phyloP scores from a whole-genome alignment of 768 basidiomycete genomes.

The Suillus plorans region DNA sequence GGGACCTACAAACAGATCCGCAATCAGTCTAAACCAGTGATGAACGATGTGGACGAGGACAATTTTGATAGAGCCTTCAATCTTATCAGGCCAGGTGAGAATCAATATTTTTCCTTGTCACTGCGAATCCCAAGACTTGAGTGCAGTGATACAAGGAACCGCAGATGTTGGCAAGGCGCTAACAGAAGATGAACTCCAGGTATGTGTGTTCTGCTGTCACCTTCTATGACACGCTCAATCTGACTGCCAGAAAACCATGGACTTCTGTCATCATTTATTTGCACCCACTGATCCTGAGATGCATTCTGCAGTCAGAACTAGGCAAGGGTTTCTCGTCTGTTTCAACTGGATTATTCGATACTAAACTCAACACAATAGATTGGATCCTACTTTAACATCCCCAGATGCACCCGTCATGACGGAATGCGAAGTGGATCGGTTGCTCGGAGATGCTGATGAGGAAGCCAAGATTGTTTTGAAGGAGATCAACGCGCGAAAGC shows the following conservation, averaged over 20 bases:
- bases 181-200: not conserved
- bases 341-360: not conserved
- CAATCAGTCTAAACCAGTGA: constrained; percentile 50
- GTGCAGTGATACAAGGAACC: not conserved
- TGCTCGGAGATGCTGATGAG: not conserved
- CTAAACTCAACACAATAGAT: not conserved
- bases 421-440: not conserved
- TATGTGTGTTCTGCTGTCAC: not conserved
- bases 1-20: constrained; percentile 74
- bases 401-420: not conserved
- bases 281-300: not conserved
- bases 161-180: not conserved
- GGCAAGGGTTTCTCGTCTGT: not conserved
- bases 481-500: not conserved
- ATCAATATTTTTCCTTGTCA: not conserved
- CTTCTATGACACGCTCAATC: not conserved
- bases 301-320: not conserved
- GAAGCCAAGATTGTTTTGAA: not conserved
- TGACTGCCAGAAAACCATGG: not conserved
- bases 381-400: not conserved
- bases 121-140: not conserved
- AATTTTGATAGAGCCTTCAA: not conserved
- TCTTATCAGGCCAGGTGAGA: not conserved
- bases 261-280: not conserved
- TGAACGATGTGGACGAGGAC: not conserved